Evolutionary conservation across 192 early-diverging fungal genomes (phyloP), one percentile per base, ranked within the genome.

Genomic region (Spizellomyces punctatus): DNA sequence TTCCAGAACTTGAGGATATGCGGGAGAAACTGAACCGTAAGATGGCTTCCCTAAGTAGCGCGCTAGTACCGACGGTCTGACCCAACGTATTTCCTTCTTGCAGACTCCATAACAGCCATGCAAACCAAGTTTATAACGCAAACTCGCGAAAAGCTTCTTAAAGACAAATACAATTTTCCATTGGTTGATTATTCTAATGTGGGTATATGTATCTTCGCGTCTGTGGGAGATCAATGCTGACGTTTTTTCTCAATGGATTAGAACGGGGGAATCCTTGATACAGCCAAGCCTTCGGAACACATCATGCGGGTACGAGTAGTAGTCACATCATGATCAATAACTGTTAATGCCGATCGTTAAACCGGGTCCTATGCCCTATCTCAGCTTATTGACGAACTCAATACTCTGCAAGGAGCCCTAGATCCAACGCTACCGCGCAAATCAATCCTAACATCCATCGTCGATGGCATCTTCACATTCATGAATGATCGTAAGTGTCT

Each of bases 1-100:
- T 94, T 76, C 91, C 90, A 36, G 92, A 94, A 69, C 72, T 94
- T n/a, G 91, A 92, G 22, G 73, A 80, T 8, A 69, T 73, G 55
- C 66, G 72, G 45, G 50, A 27, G 17, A 55, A 54, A 19, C 55
- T 80, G 6, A 62, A 67, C 61, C 56, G 76, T 73, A 68, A 44
- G 21, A 17, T 17, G 27, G 59, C 17, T 17, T 0, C 17, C 17
- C 36, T 61, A 0, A 27, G 1, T 17, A 10, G 12, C 59, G 14
- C 36, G 12, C 21, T 0, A 27, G 1, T 17, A 17, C 1, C 14
- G 8, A 2, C 17, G 48, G 27, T 36, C 27, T 36, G 27, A 36
- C 27, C 27, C 27, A 36, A 36, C 27, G 27, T 36, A 3, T 2
- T 36, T 36, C 0, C 65, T 63, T 64, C 21, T 10, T 2, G 42